These are phyloP conservation scores for Gastrolobium villosum DNA, from an alignment of 306 rosid genomes.

Conservation along the genomic window DNA sequence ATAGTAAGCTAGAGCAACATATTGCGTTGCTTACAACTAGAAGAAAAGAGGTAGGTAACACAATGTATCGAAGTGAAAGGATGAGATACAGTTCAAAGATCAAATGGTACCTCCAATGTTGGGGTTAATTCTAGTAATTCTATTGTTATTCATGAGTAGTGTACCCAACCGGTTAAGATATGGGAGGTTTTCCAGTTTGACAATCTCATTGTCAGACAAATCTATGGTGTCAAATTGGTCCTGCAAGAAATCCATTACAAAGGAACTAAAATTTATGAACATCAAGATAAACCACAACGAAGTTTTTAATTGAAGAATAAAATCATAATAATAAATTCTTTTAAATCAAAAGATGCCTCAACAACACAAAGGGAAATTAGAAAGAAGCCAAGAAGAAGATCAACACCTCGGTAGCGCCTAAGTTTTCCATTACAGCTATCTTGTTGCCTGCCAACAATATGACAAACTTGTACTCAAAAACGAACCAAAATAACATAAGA, in stretches of 20 bases:
- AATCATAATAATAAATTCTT: neutral
- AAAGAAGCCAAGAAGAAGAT: conserved; percentile 3
- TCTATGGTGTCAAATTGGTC: conserved; percentile 97
- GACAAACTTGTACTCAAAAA: neutral
- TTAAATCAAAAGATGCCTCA: neutral
- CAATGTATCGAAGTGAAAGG: neutral
- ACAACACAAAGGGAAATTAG: neutral
- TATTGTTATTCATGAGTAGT: conserved; percentile 81
- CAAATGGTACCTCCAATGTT: conserved; percentile 78
- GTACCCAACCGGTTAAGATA: conserved; percentile 92
- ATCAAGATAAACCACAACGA: neutral
- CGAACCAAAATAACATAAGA: neutral
- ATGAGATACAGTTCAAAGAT: conserved; percentile 29
- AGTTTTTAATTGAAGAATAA: neutral
- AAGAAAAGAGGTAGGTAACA: neutral
- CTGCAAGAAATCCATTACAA: conserved; percentile 55
- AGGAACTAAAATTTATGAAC: neutral
- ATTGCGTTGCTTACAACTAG: neutral
- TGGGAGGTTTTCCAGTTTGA: conserved; percentile 90
- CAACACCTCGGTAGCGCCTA: conserved; percentile 95
- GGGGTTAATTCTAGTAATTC: conserved; percentile 91
- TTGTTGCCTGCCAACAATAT: conserved; percentile 72
- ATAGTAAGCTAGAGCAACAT: conserved; percentile 29
- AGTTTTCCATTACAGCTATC: conserved; percentile 87
- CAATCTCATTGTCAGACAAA: conserved; percentile 95